These are phyloP conservation scores for Diospyros lotus DNA, from an alignment of 148 eudicot species.

Conservation along the genomic window DNA sequence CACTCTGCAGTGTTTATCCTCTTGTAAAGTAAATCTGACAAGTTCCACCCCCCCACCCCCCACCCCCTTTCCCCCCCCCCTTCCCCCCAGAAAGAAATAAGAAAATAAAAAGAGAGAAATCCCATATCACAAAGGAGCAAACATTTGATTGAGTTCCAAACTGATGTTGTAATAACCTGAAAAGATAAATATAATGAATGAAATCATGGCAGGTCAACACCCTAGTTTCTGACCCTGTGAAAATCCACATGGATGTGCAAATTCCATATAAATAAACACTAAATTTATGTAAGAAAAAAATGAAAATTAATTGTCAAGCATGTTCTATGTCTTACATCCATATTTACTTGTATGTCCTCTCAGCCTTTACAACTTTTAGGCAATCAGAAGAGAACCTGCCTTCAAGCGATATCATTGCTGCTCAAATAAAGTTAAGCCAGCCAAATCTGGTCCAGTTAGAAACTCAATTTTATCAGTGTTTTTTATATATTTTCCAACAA, in stretches of 20 bases:
- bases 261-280: background rate
- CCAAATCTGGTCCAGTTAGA: background rate
- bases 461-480: background rate
- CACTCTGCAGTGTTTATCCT: too few species aligned
- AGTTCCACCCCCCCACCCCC: too few species aligned
- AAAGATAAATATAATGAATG: background rate
- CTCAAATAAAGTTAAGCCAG: conserved; percentile 1
- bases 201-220: background rate
- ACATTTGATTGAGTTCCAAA: background rate
- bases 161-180: background rate
- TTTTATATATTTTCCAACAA: background rate
- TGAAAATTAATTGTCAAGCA: background rate
- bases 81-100: too few species aligned
- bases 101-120: too few species aligned
- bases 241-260: too few species aligned
- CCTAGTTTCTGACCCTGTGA: too few species aligned
- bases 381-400: background rate
- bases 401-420: background rate
- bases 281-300: background rate
- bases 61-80: too few species aligned
- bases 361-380: background rate
- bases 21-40: too few species aligned
- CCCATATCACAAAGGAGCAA: background rate
- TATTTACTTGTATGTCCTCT: background rate
- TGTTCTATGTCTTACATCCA: background rate